These are phyloP conservation scores for Neurospora sp. DNA, from an alignment of 2,329 filamentous ascomycete genomes.

Conservation along the genomic window DNA sequence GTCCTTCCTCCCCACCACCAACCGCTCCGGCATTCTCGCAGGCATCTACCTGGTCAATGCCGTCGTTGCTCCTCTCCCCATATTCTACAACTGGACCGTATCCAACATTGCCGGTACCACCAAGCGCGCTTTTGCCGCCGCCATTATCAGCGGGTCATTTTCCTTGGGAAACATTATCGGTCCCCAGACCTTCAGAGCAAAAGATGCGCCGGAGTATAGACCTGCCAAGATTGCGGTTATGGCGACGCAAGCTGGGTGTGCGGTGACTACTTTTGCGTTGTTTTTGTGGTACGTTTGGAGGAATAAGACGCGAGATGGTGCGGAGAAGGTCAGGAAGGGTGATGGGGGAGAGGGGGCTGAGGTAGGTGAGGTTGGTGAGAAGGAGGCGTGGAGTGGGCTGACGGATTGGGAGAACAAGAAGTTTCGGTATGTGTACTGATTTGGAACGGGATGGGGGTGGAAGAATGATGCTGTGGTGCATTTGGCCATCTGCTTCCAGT, in stretches of 20 bases:
- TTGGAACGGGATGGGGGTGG: neutral
- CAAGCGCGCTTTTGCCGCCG: slow-evolving; percentile 40
- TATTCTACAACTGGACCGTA: slow-evolving; percentile 39
- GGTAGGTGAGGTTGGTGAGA: slow-evolving; percentile 24
- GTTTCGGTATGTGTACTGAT: slow-evolving; percentile 37
- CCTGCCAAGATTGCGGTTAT: slow-evolving; percentile 46
- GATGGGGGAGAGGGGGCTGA: neutral
- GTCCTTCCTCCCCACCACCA: slow-evolving; percentile 38
- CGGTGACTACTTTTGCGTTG: slow-evolving; percentile 30
- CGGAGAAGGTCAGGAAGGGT: too few relatives aligned
- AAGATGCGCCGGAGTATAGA: slow-evolving; percentile 40
- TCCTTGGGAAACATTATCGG: slow-evolving; percentile 47
- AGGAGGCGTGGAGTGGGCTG: slow-evolving; percentile 36
- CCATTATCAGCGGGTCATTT: slow-evolving; percentile 39
- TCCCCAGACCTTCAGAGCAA: slow-evolving; percentile 43
- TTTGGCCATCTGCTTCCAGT: neutral
- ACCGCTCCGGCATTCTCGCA: slow-evolving; percentile 35
- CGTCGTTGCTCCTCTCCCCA: slow-evolving; percentile 33
- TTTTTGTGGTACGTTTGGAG: slow-evolving; percentile 41
- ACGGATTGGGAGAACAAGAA: slow-evolving; percentile 48
- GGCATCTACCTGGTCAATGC: slow-evolving; percentile 43
- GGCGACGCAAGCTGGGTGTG: slow-evolving; percentile 36
- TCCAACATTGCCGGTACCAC: slow-evolving; percentile 42
- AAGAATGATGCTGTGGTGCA: neutral
- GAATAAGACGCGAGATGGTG: slow-evolving; percentile 27